Conservation (phyloP, 148 eudicot species). For the Rhododendron griersonianum region DNA sequence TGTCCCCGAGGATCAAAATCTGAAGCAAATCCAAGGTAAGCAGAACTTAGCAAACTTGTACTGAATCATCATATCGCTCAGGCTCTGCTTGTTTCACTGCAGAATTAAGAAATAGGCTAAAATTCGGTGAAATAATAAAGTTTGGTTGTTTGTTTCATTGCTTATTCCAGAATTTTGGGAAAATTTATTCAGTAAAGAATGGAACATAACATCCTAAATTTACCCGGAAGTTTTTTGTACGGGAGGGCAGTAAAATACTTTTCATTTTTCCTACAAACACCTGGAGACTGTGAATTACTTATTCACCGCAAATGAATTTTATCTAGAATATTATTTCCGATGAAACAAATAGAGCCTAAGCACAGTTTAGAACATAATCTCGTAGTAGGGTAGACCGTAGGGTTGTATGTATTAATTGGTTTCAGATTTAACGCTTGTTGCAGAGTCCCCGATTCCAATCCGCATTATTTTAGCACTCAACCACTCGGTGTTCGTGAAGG, state of each 20-base stretch:
- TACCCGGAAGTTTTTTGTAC: not conserved
- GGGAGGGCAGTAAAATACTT: not conserved
- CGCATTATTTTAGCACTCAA: conserved; percentile 25
- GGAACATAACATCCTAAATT: not conserved
- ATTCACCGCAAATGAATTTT: not conserved
- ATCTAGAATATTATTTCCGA: not conserved
- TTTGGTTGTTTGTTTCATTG: not conserved
- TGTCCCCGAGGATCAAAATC: conserved; percentile 35
- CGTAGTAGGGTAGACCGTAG: not conserved
- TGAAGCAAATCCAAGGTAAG: conserved; percentile 36
- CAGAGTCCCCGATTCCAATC: not conserved
- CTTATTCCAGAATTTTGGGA: not conserved
- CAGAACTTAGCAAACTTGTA: not conserved
- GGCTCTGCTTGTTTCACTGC: not conserved
- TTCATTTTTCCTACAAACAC: not conserved
- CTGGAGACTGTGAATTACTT: not conserved
- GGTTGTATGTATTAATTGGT: not conserved
- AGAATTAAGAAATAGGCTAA: not conserved
- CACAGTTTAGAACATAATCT: not conserved
- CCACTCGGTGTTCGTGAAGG: conserved; percentile 56
- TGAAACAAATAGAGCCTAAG: not conserved
- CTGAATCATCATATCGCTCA: not conserved
- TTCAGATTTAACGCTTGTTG: not conserved
- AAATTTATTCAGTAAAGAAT: not conserved
- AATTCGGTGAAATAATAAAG: not conserved